Evolutionary conservation across 2,329 filamentous ascomycete species (phyloP).

Genomic region (Diaporthe sp.): DNA sequence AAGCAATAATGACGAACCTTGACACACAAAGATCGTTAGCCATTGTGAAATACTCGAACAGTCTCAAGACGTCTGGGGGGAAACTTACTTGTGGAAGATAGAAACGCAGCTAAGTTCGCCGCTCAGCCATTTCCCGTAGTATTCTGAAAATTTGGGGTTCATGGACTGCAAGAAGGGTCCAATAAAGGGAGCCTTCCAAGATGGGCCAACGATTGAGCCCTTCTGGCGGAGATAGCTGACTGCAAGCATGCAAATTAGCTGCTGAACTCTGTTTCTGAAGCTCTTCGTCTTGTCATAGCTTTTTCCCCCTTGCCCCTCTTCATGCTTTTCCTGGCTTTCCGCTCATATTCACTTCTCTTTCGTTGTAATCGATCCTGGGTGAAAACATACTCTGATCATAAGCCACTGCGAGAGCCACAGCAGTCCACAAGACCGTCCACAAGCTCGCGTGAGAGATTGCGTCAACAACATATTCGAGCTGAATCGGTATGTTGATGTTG

Average conservation of each 20-base stretch:
- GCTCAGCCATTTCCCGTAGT: slow-evolving; percentile 92
- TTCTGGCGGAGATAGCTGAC: slow-evolving; percentile 83
- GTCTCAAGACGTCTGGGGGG: background rate
- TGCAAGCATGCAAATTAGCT: slow-evolving; percentile 53
- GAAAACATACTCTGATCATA: slow-evolving; percentile 88
- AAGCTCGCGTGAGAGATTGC: slow-evolving; percentile 69
- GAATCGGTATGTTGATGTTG: slow-evolving; percentile 64
- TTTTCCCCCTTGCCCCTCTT: background rate
- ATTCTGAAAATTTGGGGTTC: slow-evolving; percentile 91
- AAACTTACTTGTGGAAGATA: slow-evolving; percentile 94
- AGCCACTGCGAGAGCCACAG: slow-evolving; percentile 78
- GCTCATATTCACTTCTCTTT: background rate
- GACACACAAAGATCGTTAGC: slow-evolving; percentile 34
- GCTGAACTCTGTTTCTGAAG: background rate
- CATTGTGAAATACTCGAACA: background rate
- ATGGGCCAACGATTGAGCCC: slow-evolving; percentile 80
- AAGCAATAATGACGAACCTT: slow-evolving; percentile 98
- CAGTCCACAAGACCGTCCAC: slow-evolving; percentile 75
- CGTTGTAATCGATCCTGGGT: background rate
- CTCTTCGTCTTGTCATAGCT: background rate
- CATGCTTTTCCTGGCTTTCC: background rate
- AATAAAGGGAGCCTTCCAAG: slow-evolving; percentile 86
- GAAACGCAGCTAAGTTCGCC: slow-evolving; percentile 96
- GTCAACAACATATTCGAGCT: slow-evolving; percentile 69
- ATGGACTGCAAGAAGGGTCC: slow-evolving; percentile 96